Evolutionary conservation across 2,329 filamentous ascomycete species (phyloP), one percentile per base, ranked within the genome.

Genomic region (Cladosporium sp.): DNA sequence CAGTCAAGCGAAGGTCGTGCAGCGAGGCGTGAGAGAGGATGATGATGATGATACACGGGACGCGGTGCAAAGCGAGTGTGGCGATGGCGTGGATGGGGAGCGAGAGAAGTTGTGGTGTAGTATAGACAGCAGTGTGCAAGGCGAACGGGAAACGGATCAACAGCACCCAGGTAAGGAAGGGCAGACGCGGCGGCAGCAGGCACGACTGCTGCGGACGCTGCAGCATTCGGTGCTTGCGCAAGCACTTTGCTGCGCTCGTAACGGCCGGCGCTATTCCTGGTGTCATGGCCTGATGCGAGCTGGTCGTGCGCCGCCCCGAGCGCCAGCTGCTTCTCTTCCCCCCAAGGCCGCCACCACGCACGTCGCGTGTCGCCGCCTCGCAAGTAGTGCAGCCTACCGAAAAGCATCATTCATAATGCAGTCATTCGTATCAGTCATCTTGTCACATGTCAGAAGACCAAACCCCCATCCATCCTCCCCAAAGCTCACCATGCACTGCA

Each of bases 211-310:
- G 17, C 22, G 28, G 28, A 35, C 45, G 24, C 39, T 42, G 39
- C 19, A 20, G 17, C 10, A 12, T 20, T 40, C n/a, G 22, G 42
- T 25, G 42, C 42, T 45, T 45, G 45, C 28, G 45, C 45, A 48
- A 12, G 45, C 45, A 48, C 20, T n/a, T n/a, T n/a, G n/a, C n/a
- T n/a, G n/a, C n/a, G n/a, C n/a, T 51, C 35, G 35, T 37, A 51
- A 48, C 45, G 45, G 24, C 45, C 28, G 28, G 48, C 17, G 22
- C 48, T 51, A 51, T 51, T 51, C 35, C 35, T 40, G 48, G 48
- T 39, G 48, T 51, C 48, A n/a, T 25, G 35, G 48, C 34, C 36
- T 35, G 25, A n/a, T 25, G 15, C 15, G 34, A 51, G 35, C 35
- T 20, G 24, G 22, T 32, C 45, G 45, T 25, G 3, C 36, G 36